Base-by-base conservation (phyloP, 1,284 basidiomycete genomes). In the Tremellales sp. region DNA sequence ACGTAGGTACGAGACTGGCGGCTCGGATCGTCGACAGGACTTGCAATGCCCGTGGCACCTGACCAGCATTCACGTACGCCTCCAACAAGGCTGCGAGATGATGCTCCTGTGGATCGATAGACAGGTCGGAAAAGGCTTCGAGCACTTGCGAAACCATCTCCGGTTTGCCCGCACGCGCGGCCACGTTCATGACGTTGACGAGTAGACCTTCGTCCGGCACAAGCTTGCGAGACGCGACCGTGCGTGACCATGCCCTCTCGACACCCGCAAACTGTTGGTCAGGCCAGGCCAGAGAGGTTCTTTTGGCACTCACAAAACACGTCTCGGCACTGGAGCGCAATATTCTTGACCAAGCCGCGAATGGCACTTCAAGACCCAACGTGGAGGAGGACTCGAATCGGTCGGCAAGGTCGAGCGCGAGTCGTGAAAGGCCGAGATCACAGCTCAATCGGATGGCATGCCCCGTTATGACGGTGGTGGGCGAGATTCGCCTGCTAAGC, bases 161-260 rank as follows among this genome's bases (percentile, higher is more conserved):
- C 1, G 85, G 79, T 24, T 82, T 75, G 13, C 85, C 86, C 58
- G 81, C 77, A 11, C 87, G 82, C 19, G 80, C 86, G 13, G 86
- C 86, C 1, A 84, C 82, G 56, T 85, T 78, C 21, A 91, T 79
- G 11, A 89, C 81, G 26, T 80, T 75, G 13, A 84, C 62, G 58
- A 85, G 84, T 15, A 84, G 68, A 0, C 87, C 87, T 75, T 90
- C 87, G 58, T 87, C 84, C 0, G 85, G 86, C 1, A 76, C 72
- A 43, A 84, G 64, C 40, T 36, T 13, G 33, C 33, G 33, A 76
- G 75, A 31, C 81, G 67, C 19, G 79, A 84, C 80, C 23, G 82
- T 76, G 33, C 78, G 79, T 8, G 79, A 60, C 89, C 88, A 92
- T 36, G 81, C 81, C 43, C 68, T 65, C 29, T 76, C 54, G 3